Conservation (phyloP, 805 yeast species). For the Brettanomyces bruxellensis region DNA sequence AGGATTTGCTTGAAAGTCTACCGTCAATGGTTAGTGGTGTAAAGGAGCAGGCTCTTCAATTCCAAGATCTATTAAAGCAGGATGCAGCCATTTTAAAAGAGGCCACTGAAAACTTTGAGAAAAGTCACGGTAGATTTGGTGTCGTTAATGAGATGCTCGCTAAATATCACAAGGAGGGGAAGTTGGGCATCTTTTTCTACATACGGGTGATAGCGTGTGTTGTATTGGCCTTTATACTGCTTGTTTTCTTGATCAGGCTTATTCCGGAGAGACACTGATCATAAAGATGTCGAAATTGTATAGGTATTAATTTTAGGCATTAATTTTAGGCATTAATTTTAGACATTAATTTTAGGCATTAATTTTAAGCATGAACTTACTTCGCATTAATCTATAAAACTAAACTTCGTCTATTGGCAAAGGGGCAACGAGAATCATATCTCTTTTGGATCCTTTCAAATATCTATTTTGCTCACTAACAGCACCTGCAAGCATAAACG, state of each 20-base stretch:
- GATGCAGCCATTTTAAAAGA: constrained; percentile 26
- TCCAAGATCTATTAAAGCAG: constrained; percentile 23
- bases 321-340: no score
- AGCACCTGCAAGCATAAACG: constrained; percentile 9
- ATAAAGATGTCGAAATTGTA: neutral
- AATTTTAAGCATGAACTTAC: no score
- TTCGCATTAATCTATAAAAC: constrained; percentile 4
- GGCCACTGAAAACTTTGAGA: constrained; percentile 25
- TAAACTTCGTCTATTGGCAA: constrained; percentile 1
- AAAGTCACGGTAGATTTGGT: constrained; percentile 19
- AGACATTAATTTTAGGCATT: no score
- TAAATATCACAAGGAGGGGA: constrained; percentile 25
- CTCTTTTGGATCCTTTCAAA: constrained; percentile 18
- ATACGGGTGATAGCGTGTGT: constrained; percentile 17
- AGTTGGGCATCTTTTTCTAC: constrained; percentile 25
- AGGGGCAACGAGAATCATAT: constrained; percentile 14
- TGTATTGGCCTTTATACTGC: constrained; percentile 16
- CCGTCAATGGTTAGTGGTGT: constrained; percentile 23
- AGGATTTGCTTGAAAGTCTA: constrained; percentile 23
- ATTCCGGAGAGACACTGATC: constrained; percentile 30
- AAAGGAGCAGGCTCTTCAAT: constrained; percentile 23
- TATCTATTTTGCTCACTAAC: constrained; percentile 13
- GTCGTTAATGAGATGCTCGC: constrained; percentile 19
- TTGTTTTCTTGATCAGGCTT: constrained; percentile 20
- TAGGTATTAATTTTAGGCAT: no score